Evolutionary conservation across 441 rosid species (phyloP).

Genomic region (Arabidopsis hybrid): DNA sequence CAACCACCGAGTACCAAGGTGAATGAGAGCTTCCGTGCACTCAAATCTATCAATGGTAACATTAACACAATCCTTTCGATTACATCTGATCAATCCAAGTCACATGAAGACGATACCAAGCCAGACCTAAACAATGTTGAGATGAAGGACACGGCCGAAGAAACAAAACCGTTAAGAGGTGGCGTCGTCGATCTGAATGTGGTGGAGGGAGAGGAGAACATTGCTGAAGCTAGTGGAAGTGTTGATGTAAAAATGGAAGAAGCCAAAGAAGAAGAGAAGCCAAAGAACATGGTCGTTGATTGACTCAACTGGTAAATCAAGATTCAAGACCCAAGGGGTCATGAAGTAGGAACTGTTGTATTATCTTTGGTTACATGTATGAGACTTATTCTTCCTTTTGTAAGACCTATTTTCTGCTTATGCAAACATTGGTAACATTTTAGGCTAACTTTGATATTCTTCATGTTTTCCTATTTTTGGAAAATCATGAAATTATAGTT

Average conservation of each 20-base stretch:
- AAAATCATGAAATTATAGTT: neutral
- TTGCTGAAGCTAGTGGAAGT: slow-evolving; percentile 39
- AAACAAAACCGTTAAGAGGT: slow-evolving; percentile 37
- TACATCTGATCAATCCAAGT: slow-evolving; percentile 36
- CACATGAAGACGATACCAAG: slow-evolving; percentile 37
- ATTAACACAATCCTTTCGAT: slow-evolving; percentile 57
- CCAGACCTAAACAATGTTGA: slow-evolving; percentile 39
- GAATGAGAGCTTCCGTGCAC: slow-evolving; percentile 58
- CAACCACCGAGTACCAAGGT: slow-evolving; percentile 54
- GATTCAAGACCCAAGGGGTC: slow-evolving; percentile 26
- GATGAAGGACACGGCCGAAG: slow-evolving; percentile 41
- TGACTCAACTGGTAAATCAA: slow-evolving; percentile 23
- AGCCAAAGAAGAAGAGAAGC: slow-evolving; percentile 37
- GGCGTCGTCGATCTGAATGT: slow-evolving; percentile 46
- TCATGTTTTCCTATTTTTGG: slow-evolving; percentile 6
- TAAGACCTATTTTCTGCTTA: slow-evolving; percentile 13
- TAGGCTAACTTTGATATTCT: slow-evolving; percentile 21
- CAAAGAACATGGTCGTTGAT: slow-evolving; percentile 3
- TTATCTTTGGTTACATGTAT: neutral
- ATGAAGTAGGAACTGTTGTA: slow-evolving; percentile 25
- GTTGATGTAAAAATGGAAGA: slow-evolving; percentile 47
- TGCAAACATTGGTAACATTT: slow-evolving; percentile 6
- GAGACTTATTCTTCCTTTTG: slow-evolving; percentile 18
- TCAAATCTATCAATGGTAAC: slow-evolving; percentile 52
- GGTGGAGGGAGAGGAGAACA: slow-evolving; percentile 42